Evolutionary conservation across 116 monocot species (phyloP).

Genomic region (Posidonia oceanica): DNA sequence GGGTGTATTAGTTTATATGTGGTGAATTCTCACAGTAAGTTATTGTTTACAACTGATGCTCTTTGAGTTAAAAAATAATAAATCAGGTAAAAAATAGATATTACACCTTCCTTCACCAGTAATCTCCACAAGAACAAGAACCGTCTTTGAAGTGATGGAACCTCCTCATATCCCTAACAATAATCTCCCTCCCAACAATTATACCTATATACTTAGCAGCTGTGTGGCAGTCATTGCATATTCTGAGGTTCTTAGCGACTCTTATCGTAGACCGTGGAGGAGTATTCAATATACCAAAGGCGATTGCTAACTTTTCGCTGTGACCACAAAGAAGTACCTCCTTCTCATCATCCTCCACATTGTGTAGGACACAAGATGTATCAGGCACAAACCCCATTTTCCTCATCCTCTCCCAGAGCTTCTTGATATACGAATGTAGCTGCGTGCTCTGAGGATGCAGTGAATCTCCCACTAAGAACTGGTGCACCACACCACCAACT

Average conservation of each 20-base stretch:
- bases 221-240: constrained; percentile 82
- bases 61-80: neutral
- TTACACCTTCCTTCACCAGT: constrained; percentile 20
- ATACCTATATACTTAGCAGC: constrained; percentile 62
- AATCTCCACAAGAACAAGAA: constrained; percentile 31
- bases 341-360: constrained; percentile 64
- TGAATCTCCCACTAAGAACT: constrained; percentile 58
- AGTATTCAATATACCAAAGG: constrained; percentile 67
- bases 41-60: neutral
- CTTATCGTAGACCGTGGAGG: constrained; percentile 42
- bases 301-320: constrained; percentile 88
- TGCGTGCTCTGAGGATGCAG: constrained; percentile 44
- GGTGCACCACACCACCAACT: constrained; percentile 42
- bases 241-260: constrained; percentile 85
- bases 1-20: too few relatives aligned
- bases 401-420: constrained; percentile 45
- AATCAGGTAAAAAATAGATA: neutral
- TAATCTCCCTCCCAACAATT: constrained; percentile 53
- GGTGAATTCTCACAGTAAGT: too few relatives aligned
- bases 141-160: constrained; percentile 88
- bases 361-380: constrained; percentile 67
- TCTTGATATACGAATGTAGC: constrained; percentile 31
- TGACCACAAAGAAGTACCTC: constrained; percentile 56
- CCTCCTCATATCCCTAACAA: constrained; percentile 64
- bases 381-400: constrained; percentile 58